phyloP scores from a whole-genome alignment of 176 grass and related monocot genomes.

The Leersia perrieri region DNA sequence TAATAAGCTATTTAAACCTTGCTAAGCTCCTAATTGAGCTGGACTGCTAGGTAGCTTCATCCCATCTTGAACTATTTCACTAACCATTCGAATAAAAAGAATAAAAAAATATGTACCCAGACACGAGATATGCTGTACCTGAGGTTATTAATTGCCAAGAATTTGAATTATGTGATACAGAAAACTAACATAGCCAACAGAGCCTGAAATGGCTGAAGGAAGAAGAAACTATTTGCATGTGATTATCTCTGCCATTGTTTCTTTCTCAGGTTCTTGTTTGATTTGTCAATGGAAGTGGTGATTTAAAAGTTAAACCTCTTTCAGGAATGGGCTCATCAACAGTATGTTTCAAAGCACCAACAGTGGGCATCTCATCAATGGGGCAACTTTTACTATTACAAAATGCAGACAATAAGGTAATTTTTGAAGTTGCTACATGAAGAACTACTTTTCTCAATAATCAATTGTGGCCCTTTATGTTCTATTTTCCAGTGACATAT shows the following conservation, averaged over 20 bases:
- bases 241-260: background rate
- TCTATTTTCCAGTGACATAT: slow-evolving; percentile 75
- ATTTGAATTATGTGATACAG: background rate
- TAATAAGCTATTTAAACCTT: background rate
- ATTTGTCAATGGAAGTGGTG: slow-evolving; percentile 3
- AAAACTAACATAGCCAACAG: background rate
- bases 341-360: slow-evolving; percentile 76
- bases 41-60: background rate
- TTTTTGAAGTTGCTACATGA: background rate
- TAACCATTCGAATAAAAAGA: background rate
- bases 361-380: slow-evolving; percentile 88
- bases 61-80: background rate
- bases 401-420: slow-evolving; percentile 77
- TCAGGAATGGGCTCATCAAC: slow-evolving; percentile 83
- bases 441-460: slow-evolving; percentile 14
- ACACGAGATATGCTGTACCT: background rate
- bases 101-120: background rate
- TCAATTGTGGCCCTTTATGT: background rate
- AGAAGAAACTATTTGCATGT: background rate
- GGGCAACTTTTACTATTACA: slow-evolving; percentile 91
- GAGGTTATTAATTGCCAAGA: background rate
- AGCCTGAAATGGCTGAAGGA: background rate
- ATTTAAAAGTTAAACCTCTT: background rate
- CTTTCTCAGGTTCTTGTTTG: background rate
- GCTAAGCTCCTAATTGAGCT: background rate